A percentile compares a stretch with the other conserved stretches of the same genome.
phyloP scores from a whole-genome alignment of 2,329 filamentous ascomycete species.

The Scedosporium boydii region DNA sequence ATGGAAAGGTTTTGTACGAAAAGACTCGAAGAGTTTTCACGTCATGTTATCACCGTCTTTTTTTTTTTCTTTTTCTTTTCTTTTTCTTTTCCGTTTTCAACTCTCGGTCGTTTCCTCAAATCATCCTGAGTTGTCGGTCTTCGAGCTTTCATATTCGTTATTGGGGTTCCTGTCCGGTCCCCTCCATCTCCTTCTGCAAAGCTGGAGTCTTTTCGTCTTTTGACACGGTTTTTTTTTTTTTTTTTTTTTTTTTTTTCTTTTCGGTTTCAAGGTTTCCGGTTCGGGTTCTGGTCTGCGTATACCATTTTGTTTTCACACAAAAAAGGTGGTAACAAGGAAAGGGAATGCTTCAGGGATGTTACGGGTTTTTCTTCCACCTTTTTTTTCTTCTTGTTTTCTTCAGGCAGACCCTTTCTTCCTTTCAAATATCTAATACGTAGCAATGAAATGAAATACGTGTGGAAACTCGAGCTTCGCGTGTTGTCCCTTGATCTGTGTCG shows the following conservation, averaged over 20 bases:
- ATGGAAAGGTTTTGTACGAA: slow-evolving; percentile 1
- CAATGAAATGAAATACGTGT: neutral
- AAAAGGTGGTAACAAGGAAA: neutral
- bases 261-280: neutral
- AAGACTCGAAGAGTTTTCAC: neutral
- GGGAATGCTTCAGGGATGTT: neutral
- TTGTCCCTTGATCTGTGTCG: neutral
- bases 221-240: neutral
- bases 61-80: neutral
- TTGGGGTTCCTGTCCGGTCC: neutral
- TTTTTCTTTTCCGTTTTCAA: neutral
- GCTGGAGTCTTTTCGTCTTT: neutral
- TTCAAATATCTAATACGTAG: neutral
- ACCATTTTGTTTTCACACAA: neutral
- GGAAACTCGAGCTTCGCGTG: too few relatives aligned
- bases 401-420: too few relatives aligned
- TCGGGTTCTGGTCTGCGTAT: neutral
- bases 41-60: neutral
- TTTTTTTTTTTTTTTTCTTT: neutral
- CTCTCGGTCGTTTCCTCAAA: neutral
- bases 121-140: too few relatives aligned
- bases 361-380: neutral
- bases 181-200: neutral
- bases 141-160: neutral
- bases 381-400: neutral